phyloP scores from a whole-genome alignment of 768 basidiomycete species.

The Lentinula edodes region DNA sequence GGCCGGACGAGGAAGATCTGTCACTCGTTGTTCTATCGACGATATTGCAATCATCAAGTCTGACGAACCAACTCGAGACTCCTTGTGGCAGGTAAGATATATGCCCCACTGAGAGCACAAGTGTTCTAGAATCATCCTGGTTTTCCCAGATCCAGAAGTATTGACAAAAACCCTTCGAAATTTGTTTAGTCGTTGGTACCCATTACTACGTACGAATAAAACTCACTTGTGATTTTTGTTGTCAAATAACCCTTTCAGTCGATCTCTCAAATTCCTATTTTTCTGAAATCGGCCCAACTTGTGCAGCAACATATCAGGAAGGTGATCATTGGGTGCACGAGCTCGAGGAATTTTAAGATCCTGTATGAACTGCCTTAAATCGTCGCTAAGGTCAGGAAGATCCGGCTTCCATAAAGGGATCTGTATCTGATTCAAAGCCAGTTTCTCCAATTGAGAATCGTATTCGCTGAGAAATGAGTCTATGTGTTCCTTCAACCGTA shows the following conservation, averaged over 20 bases:
- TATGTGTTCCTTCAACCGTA: too few relatives aligned
- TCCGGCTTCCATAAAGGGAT: not conserved
- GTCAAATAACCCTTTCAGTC: not conserved
- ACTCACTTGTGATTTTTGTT: not conserved
- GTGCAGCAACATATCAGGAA: not conserved
- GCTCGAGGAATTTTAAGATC: not conserved
- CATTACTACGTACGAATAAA: not conserved
- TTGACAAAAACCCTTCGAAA: conserved; percentile 1
- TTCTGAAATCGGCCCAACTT: not conserved
- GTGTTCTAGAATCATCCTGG: conserved; percentile 8
- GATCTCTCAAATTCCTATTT: not conserved
- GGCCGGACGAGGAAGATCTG: not conserved
- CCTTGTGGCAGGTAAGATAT: conserved; percentile 1
- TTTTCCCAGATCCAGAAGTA: conserved; percentile 10
- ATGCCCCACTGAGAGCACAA: conserved; percentile 9
- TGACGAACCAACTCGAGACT: not conserved
- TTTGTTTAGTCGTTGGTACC: not conserved
- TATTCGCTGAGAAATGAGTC: too few relatives aligned
- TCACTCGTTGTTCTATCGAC: not conserved
- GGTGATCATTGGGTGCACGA: not conserved
- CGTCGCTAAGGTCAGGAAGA: too few relatives aligned
- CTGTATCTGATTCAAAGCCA: not conserved
- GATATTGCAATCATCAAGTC: not conserved
- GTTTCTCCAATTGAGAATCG: not conserved
- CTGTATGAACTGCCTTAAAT: not conserved